A percentile compares a stretch with the other conserved stretches of the same genome.
Conservation (phyloP, 2,329 filamentous ascomycete genomes). For the Colletotrichum lentis region DNA sequence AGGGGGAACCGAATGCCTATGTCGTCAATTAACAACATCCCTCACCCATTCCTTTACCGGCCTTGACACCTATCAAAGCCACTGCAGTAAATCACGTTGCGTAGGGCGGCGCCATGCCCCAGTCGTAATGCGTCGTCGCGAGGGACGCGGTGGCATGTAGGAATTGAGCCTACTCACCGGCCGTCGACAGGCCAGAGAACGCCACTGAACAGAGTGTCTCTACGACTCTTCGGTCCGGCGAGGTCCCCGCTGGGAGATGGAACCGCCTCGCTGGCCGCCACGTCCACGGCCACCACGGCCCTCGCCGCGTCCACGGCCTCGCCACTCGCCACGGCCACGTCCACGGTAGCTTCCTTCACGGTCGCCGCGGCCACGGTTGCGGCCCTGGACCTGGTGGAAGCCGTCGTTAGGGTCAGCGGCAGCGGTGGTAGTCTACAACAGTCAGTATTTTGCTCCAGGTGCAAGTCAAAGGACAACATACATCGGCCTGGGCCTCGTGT, state of each 20-base stretch:
- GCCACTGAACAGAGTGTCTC: constrained; percentile 37
- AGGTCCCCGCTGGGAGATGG: constrained; percentile 47
- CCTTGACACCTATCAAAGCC: constrained; percentile 36
- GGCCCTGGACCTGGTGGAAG: constrained; percentile 74
- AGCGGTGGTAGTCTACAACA: constrained; percentile 41
- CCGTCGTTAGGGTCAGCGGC: constrained; percentile 66
- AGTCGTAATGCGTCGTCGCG: constrained; percentile 50
- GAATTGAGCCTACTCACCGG: constrained; percentile 42
- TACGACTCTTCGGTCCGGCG: constrained; percentile 54
- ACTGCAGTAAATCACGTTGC: constrained; percentile 32
- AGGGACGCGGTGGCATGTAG: constrained; percentile 45
- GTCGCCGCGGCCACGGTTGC: constrained; percentile 64
- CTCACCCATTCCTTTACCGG: constrained; percentile 27
- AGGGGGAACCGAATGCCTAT: constrained; percentile 36
- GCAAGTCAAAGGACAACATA: constrained; percentile 43
- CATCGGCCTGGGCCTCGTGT: constrained; percentile 60
- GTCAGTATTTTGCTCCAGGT: constrained; percentile 10
- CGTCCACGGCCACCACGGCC: constrained; percentile 55
- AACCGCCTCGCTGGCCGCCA: constrained; percentile 48
- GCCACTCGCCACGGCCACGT: constrained; percentile 56
- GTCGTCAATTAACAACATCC: constrained; percentile 31
- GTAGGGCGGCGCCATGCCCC: constrained; percentile 50
- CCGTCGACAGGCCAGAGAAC: constrained; percentile 38
- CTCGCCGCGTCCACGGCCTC: constrained; percentile 61
- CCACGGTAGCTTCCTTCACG: constrained; percentile 57